Evolutionary conservation across 345 rosid genomes (phyloP).

Genomic region (Streptanthus diversifolius): DNA sequence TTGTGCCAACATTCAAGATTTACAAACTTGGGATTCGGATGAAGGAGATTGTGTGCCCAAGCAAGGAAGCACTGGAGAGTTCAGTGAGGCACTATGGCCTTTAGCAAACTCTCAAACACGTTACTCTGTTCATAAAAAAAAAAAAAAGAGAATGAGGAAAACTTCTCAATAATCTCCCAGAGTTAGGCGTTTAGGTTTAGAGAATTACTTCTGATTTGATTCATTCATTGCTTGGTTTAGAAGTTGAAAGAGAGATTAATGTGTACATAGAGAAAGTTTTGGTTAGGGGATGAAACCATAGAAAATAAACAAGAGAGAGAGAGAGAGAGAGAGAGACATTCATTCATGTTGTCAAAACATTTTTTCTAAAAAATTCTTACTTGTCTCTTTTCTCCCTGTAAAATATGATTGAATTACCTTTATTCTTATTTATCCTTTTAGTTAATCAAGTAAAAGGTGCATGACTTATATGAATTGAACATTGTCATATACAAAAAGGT

Average conservation of each 20-base stretch:
- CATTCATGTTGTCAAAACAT: conserved; percentile 8
- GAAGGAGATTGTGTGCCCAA: conserved; percentile 93
- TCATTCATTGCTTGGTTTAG: conserved; percentile 26
- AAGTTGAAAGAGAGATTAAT: conserved; percentile 1
- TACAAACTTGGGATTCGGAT: conserved; percentile 74
- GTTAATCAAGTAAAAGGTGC: not conserved
- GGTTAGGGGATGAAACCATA: conserved; percentile 20
- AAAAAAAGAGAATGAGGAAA: not conserved
- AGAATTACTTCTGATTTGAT: conserved; percentile 20
- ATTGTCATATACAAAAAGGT: not conserved
- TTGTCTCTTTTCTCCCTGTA: not conserved
- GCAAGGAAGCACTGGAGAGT: conserved; percentile 77
- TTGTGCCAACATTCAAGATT: conserved; percentile 95
- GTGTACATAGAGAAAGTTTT: conserved; percentile 27
- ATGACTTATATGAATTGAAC: not conserved
- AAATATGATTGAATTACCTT: not conserved
- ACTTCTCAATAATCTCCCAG: conserved; percentile 22
- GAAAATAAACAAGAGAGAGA: conserved; percentile 9
- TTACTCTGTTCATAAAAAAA: conserved; percentile 5
- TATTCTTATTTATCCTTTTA: not conserved
- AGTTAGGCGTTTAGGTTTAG: conserved; percentile 17
- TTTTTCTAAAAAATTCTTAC: conserved; percentile 7
- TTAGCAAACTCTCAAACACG: conserved; percentile 43
- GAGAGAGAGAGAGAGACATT: not conserved
- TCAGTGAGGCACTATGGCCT: conserved; percentile 93